Evolutionary conservation across 2,329 filamentous ascomycete species (phyloP), one percentile per base, ranked within the genome.

Genomic region (Trichophyton simii): DNA sequence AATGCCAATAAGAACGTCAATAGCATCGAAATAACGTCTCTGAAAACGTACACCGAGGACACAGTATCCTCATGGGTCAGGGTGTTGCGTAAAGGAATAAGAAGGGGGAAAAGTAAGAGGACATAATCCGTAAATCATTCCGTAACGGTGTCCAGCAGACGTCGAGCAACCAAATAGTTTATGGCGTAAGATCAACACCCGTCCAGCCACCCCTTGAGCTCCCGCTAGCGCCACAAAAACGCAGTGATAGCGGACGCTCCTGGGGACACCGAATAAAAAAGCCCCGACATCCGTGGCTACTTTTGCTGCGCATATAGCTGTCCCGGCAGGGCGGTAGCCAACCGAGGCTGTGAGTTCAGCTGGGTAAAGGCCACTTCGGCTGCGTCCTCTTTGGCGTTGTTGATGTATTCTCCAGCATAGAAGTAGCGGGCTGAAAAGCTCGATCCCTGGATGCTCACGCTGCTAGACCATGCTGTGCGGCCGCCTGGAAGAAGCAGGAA

Each of bases 351-450:
- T 59, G 71, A 62, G 63, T 70, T 70, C 62, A 78, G 63, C 20
- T 63, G 41, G 41, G 68, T 74, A 52, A 75, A 66, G 9, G 90
- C 90, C 64, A 87, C 82, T 75, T 96, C 89, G 66, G 91, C 90
- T n/a, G 89, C 91, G 72, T 96, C 91, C 74, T 96, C 91, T 75
- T 84, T 87, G 62, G 90, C 90, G 70, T 95, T 95, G 78, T 91
- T 84, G 73, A 92, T 80, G 71, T 89, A 90, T 72, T 89, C 85
- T 64, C 90, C 90, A 73, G 95, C 91, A 75, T 95, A 96, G 89
- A 89, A 96, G 76, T 85, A 95, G 65, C 89, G 83, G 55, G 90
- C 90, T n/a, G 80, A 72, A 68, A 89, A 81, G 55, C 77, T 80
- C 58, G 80, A 76, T 60, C 85, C 86, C 67, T 83, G 79, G 62